Conservation (phyloP, 139 green algal species). For the Chlamydomonas sphaeroides region DNA sequence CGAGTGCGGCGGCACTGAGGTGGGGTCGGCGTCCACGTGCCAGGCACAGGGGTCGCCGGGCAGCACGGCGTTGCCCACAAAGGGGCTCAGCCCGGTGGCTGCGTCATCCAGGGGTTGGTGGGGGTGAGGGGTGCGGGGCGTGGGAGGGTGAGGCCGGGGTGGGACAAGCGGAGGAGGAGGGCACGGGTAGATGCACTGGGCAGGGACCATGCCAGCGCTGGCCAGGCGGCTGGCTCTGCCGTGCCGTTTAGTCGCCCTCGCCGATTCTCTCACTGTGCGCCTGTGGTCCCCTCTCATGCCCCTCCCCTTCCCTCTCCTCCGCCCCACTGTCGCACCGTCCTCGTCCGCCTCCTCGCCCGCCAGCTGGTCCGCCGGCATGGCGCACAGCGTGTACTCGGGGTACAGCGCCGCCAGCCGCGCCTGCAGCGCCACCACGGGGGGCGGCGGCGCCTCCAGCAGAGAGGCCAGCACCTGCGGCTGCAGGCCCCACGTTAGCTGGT, state of each 20-base stretch:
- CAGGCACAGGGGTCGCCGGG: slow-evolving; percentile 73
- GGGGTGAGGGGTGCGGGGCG: slow-evolving; percentile 5
- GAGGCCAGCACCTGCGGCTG: slow-evolving; percentile 12
- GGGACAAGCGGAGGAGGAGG: background rate
- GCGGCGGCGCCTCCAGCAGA: slow-evolving; percentile 37
- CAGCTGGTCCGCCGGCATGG: slow-evolving; percentile 45
- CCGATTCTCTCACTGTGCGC: no score
- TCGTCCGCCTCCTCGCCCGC: no score
- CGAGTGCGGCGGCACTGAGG: slow-evolving; percentile 61
- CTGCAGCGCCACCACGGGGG: slow-evolving; percentile 47
- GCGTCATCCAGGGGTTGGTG: background rate
- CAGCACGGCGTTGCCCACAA: slow-evolving; percentile 75
- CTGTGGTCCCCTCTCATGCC: no score
- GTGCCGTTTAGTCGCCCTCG: no score
- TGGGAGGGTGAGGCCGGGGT: background rate
- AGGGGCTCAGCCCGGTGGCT: slow-evolving; percentile 6
- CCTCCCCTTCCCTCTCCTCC: no score
- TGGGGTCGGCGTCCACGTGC: slow-evolving; percentile 85
- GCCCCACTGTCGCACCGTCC: no score
- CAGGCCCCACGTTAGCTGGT: slow-evolving; percentile 53
- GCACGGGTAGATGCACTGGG: no score
- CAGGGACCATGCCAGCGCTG: no score
- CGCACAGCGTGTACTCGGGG: slow-evolving; percentile 45
- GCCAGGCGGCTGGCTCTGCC: no score
- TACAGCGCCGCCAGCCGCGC: slow-evolving; percentile 47